These are phyloP conservation scores for Gypsophila paniculata DNA, from an alignment of 179 eudicot species.

Conservation along the genomic window DNA sequence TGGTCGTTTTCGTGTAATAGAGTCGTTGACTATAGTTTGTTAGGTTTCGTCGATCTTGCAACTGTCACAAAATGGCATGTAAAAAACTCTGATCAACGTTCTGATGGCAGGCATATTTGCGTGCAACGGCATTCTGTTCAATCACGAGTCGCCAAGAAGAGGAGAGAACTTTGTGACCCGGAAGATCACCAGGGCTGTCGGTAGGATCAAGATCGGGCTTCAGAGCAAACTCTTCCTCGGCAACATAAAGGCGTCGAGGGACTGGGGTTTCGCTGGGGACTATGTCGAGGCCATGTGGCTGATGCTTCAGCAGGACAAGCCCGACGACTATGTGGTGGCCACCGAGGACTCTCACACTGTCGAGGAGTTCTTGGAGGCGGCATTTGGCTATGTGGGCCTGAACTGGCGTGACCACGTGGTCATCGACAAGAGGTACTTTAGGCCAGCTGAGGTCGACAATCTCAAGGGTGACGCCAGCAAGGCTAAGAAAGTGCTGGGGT, in stretches of 20 bases:
- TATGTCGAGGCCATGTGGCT: constrained; percentile 99
- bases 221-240: constrained; percentile 89
- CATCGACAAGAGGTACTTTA: constrained; percentile 79
- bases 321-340: constrained; percentile 89
- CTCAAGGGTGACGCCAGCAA: constrained; percentile 80
- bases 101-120: constrained; percentile 54
- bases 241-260: constrained; percentile 78
- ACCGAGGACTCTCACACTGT: constrained; percentile 93
- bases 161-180: constrained; percentile 97
- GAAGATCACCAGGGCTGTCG: constrained; percentile 91
- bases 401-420: constrained; percentile 88
- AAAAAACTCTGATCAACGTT: too few species aligned
- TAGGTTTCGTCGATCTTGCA: too few species aligned
- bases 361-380: constrained; percentile 78
- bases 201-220: constrained; percentile 80
- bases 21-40: too few species aligned
- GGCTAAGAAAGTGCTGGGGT: constrained; percentile 72
- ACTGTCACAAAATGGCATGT: too few species aligned
- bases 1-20: too few species aligned
- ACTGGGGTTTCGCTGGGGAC: constrained; percentile 98
- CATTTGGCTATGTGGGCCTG: constrained; percentile 78
- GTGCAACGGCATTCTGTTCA: constrained; percentile 88
- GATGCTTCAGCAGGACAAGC: constrained; percentile 98
- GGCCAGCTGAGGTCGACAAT: constrained; percentile 95
- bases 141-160: constrained; percentile 87